phyloP scores from a whole-genome alignment of 768 basidiomycete species.

The Lactifluus subvellereus region DNA sequence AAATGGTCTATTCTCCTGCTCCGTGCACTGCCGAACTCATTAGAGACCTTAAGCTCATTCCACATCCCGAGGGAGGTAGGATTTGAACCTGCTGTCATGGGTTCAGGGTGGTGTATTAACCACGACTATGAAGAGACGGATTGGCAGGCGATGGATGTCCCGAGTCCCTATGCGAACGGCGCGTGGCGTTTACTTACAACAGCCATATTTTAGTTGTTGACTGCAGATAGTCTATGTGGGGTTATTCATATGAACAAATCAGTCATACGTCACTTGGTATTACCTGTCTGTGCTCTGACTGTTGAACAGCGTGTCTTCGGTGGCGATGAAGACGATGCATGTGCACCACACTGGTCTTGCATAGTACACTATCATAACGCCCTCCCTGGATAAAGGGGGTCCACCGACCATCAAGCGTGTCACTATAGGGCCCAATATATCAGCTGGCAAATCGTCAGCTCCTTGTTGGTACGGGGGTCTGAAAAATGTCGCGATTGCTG shows the following conservation, averaged over 20 bases:
- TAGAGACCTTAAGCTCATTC: slow-evolving; percentile 21
- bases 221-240: slow-evolving; percentile 36
- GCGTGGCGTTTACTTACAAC: slow-evolving; percentile 36
- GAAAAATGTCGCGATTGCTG: slow-evolving; percentile 54
- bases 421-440: slow-evolving; percentile 40
- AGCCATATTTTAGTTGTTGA: slow-evolving; percentile 46
- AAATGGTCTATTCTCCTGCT: not conserved
- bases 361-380: slow-evolving; percentile 43
- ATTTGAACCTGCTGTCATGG: not conserved
- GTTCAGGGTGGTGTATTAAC: not conserved
- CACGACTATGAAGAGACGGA: slow-evolving; percentile 30
- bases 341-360: slow-evolving; percentile 46
- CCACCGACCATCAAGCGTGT: slow-evolving; percentile 35
- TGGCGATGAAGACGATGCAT: slow-evolving; percentile 41
- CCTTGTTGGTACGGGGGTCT: slow-evolving; percentile 45
- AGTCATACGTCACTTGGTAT: slow-evolving; percentile 30
- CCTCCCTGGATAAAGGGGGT: slow-evolving; percentile 26
- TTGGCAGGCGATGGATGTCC: slow-evolving; percentile 27
- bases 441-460: slow-evolving; percentile 44
- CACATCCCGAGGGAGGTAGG: slow-evolving; percentile 31
- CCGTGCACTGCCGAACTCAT: slow-evolving; percentile 28
- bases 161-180: slow-evolving; percentile 32
- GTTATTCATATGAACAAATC: slow-evolving; percentile 47
- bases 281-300: not conserved
- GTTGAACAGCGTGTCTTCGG: not conserved